Percentiles rank a stretch among this genome's conserved stretches.
Conservation (phyloP, 2,329 filamentous ascomycete genomes). For the Monilinia vaccinii-corymbosi region DNA sequence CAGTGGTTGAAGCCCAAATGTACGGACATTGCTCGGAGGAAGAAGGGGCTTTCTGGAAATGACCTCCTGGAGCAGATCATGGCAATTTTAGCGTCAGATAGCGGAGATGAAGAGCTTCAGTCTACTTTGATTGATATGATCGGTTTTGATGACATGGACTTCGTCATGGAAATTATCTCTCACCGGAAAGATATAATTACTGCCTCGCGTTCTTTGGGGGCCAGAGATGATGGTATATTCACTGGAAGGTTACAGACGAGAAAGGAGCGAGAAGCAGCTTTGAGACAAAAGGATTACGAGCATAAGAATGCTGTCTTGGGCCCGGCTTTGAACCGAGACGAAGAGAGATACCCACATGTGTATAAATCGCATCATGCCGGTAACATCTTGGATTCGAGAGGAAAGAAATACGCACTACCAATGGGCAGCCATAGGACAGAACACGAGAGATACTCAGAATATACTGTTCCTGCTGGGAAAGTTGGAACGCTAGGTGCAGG, state of each 20-base stretch:
- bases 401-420: conserved; percentile 76
- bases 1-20: conserved; percentile 69
- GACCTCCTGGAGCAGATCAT: conserved; percentile 72
- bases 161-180: conserved; percentile 82
- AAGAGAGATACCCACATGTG: conserved; percentile 82
- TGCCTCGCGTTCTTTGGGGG: conserved; percentile 31
- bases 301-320: conserved; percentile 73
- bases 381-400: conserved; percentile 72
- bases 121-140: conserved; percentile 81
- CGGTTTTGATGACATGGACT: conserved; percentile 87
- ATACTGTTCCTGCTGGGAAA: conserved; percentile 72
- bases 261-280: conserved; percentile 67
- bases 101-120: conserved; percentile 77
- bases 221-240: conserved; percentile 35
- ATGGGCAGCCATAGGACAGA: conserved; percentile 63
- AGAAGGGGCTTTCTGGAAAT: conserved; percentile 56
- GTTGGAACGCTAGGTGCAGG: conserved; percentile 65
- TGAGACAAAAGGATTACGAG: conserved; percentile 66
- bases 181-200: conserved; percentile 61
- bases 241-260: conserved; percentile 56
- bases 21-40: conserved; percentile 51
- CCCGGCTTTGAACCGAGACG: conserved; percentile 59
- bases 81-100: conserved; percentile 60
- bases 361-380: conserved; percentile 78
- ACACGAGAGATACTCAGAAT: conserved; percentile 75